Base-by-base conservation (phyloP, 805 yeast genomes). In the Lipomyces orientalis region DNA sequence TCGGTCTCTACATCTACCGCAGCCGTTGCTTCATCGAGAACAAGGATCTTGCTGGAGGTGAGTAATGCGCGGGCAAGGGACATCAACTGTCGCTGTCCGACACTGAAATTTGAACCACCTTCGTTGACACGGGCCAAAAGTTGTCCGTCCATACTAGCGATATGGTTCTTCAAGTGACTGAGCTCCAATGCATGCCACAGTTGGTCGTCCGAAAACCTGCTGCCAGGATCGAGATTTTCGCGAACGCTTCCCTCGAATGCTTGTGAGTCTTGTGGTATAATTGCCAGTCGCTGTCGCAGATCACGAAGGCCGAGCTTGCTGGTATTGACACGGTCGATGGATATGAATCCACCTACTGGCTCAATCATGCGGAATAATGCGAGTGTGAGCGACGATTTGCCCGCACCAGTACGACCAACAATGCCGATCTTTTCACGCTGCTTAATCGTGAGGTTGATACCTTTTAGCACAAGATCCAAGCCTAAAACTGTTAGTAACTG, bases 391-490 rank as follows among this genome's bases (percentile, higher is more conserved):
- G 97, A 89, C 0, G 95, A 89, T 77, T 93, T 93, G 71, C 98
- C 98, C 1, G 98, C 97, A 71, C 98, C 98, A 0, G 98, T 93
- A 76, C 98, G 85, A 25, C 98, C 98, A 63, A 93, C 98, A 78
- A 93, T 92, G 69, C 98, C 98, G 75, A 93, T 82, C 77, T 93
- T 94, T 76, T 93, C 98, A 65, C 85, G 81, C 0, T 93, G 86
- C 54, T 86, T 83, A 71, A 93, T 86, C 10, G 83, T 79, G 22
- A 94, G 75, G 64, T 81, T 83, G 72, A 94, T 85, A 64, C 87
- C 80, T 72, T 87, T 90, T 78, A 93, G 82, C 2, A 91, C 95
- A 31, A 90, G 83, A 60, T 90, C 97, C 71, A 93, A 82, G 68
- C 89, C 69, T 65, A 43, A 37, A 52, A 0, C 16, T 43, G 49